Evolutionary conservation across 202 grass and related monocot species (phyloP).

Genomic region (Cymbopogon flexuosus): DNA sequence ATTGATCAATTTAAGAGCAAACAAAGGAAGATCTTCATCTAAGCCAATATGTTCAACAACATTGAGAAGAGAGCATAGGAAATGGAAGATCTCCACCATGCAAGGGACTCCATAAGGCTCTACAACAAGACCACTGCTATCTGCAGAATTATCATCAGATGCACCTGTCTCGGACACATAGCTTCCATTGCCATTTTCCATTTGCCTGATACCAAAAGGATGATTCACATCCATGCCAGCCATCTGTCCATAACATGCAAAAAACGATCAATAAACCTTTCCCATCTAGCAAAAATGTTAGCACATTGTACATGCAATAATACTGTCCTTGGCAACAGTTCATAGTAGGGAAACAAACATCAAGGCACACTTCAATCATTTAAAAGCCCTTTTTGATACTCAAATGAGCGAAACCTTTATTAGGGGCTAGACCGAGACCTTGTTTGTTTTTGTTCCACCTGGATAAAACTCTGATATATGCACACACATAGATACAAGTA

Average conservation of each 20-base stretch:
- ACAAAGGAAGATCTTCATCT: conserved; percentile 86
- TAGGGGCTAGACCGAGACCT: not conserved
- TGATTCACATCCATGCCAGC: conserved; percentile 61
- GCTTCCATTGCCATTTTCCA: conserved; percentile 76
- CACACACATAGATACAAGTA: not conserved
- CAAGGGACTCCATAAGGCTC: conserved; percentile 87
- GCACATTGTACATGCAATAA: not conserved
- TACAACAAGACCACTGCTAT: conserved; percentile 44
- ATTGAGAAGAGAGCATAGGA: conserved; percentile 85
- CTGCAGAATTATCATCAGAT: conserved; percentile 48
- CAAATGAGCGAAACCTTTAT: not conserved
- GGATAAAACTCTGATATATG: conserved; percentile 12
- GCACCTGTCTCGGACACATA: conserved; percentile 36
- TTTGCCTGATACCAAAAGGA: conserved; percentile 66
- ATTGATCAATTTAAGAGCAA: conserved; percentile 87
- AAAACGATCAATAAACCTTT: conserved; percentile 10
- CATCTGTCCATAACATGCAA: conserved; percentile 51
- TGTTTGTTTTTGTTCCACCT: not conserved
- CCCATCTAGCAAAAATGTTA: not conserved
- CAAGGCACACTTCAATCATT: conserved; percentile 9
- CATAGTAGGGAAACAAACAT: not conserved
- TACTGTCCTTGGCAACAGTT: not conserved
- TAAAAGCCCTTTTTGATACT: not conserved
- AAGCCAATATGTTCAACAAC: conserved; percentile 65
- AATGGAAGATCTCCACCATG: conserved; percentile 98